Evolutionary conservation across 495 filamentous ascomycete species (phyloP).

Genomic region (Penicillium coprophilum): DNA sequence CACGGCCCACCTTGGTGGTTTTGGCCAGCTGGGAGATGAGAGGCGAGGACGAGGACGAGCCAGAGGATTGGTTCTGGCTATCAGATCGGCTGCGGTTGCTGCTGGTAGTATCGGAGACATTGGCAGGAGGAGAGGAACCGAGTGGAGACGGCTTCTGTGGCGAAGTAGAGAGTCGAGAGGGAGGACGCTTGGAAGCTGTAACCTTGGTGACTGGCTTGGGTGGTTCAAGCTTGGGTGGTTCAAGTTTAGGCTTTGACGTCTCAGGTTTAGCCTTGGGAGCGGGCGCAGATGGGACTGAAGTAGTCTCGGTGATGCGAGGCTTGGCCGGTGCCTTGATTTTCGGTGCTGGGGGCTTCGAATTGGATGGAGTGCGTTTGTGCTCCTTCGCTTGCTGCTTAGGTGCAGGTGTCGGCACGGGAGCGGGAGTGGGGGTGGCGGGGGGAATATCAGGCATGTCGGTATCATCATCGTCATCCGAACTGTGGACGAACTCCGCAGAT

Average conservation of each 20-base stretch:
- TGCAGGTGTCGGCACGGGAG: slow-evolving; percentile 17
- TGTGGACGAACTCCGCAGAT: slow-evolving; percentile 72
- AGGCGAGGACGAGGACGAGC: slow-evolving; percentile 46
- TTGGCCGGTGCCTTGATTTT: slow-evolving; percentile 19
- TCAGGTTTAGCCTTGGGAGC: slow-evolving; percentile 18
- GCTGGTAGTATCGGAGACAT: slow-evolving; percentile 62
- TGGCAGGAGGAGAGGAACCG: slow-evolving; percentile 72
- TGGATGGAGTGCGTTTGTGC: slow-evolving; percentile 15
- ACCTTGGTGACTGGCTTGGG: slow-evolving; percentile 26
- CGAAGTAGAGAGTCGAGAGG: slow-evolving; percentile 50
- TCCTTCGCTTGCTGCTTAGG: slow-evolving; percentile 18
- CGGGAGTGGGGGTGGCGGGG: slow-evolving; percentile 22
- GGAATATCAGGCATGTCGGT: slow-evolving; percentile 37
- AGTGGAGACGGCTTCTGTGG: slow-evolving; percentile 73
- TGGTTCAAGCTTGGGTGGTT: slow-evolving; percentile 27
- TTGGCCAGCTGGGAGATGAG: slow-evolving; percentile 43
- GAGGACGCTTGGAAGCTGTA: slow-evolving; percentile 37
- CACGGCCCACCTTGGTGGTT: slow-evolving; percentile 21
- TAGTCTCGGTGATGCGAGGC: slow-evolving; percentile 16
- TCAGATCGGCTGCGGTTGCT: slow-evolving; percentile 42
- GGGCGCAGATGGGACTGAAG: slow-evolving; percentile 2
- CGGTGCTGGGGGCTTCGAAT: slow-evolving; percentile 8
- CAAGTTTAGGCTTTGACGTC: slow-evolving; percentile 24
- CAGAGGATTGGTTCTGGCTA: slow-evolving; percentile 44
- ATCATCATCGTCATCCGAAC: slow-evolving; percentile 68